These are phyloP conservation scores for Phytophthora uliginosa DNA, from an alignment of 352 stramenopile genomes.

Conservation along the genomic window DNA sequence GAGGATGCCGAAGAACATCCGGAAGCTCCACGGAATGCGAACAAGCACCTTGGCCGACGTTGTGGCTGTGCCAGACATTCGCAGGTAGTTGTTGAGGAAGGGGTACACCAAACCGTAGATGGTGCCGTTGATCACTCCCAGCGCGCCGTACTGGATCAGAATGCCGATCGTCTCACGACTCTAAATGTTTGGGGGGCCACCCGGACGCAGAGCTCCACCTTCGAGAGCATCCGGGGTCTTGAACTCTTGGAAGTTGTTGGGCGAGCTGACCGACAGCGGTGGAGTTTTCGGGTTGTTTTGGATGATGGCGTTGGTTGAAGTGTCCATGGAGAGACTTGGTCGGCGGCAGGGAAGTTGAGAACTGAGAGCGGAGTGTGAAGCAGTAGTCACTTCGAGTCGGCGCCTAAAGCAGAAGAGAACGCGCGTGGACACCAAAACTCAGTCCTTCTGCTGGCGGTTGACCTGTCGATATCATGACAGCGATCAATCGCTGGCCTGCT, in stretches of 20 bases:
- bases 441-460: background rate
- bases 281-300: constrained; percentile 18
- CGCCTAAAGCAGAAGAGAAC: background rate
- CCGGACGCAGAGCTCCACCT: constrained; percentile 45
- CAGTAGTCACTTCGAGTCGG: background rate
- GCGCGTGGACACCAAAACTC: background rate
- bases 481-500: constrained; percentile 19
- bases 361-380: constrained; percentile 13
- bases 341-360: constrained; percentile 20
- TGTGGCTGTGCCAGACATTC: constrained; percentile 47
- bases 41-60: constrained; percentile 53
- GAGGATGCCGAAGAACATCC: constrained; percentile 85
- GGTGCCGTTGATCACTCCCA: constrained; percentile 62
- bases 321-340: constrained; percentile 22
- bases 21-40: constrained; percentile 69
- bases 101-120: constrained; percentile 52
- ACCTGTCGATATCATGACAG: constrained; percentile 18
- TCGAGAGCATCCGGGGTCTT: constrained; percentile 48
- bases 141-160: constrained; percentile 52
- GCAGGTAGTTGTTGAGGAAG: constrained; percentile 49
- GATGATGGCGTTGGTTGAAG: constrained; percentile 1
- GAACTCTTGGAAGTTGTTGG: constrained; percentile 36
- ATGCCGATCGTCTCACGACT: constrained; percentile 46
- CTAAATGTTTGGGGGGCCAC: constrained; percentile 48
- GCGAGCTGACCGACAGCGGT: constrained; percentile 19